Conservation (phyloP, 2,329 filamentous ascomycete genomes). For the Colletotrichum euphorbiae region DNA sequence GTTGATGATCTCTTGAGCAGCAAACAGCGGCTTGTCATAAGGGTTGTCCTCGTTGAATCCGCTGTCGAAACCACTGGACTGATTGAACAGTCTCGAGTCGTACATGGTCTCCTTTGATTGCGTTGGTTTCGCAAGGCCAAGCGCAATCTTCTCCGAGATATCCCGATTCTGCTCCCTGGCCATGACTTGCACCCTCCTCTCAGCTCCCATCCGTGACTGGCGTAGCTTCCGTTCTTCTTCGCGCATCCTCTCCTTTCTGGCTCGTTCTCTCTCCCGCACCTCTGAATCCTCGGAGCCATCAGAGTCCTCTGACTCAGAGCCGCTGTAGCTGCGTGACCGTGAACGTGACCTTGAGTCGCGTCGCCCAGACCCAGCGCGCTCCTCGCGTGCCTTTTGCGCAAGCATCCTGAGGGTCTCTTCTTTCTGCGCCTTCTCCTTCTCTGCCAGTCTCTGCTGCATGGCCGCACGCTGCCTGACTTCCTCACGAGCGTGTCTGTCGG, state of each 20-base stretch:
- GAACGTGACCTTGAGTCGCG: conserved; percentile 55
- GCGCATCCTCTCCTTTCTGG: conserved; percentile 79
- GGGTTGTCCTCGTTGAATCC: conserved; percentile 98
- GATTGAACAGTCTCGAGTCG: conserved; percentile 95
- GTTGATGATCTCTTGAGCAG: conserved; percentile 92
- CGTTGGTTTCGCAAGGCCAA: conserved; percentile 94
- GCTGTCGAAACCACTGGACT: conserved; percentile 87
- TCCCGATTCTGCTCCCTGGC: conserved; percentile 96
- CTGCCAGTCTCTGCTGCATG: conserved; percentile 96
- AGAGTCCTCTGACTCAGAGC: conserved; percentile 61
- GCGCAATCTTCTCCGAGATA: conserved; percentile 95
- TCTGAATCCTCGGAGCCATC: conserved; percentile 75
- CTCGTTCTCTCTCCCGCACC: conserved; percentile 79
- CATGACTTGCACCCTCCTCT: conserved; percentile 91
- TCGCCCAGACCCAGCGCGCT: conserved; percentile 69
- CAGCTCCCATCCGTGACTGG: conserved; percentile 94
- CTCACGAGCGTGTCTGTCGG: conserved; percentile 93
- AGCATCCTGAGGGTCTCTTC: conserved; percentile 90
- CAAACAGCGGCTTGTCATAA: conserved; percentile 97
- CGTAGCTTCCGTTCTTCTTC: conserved; percentile 91
- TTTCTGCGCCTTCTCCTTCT: conserved; percentile 95
- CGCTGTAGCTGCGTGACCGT: conserved; percentile 63
- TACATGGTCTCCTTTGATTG: conserved; percentile 95
- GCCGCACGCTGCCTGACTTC: conserved; percentile 91
- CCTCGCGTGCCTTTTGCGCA: conserved; percentile 91